Percentiles rank a stretch among this genome's conserved stretches.
Evolutionary conservation across 176 grass and related monocot genomes (phyloP).

Genomic region (Carex cristatella): DNA sequence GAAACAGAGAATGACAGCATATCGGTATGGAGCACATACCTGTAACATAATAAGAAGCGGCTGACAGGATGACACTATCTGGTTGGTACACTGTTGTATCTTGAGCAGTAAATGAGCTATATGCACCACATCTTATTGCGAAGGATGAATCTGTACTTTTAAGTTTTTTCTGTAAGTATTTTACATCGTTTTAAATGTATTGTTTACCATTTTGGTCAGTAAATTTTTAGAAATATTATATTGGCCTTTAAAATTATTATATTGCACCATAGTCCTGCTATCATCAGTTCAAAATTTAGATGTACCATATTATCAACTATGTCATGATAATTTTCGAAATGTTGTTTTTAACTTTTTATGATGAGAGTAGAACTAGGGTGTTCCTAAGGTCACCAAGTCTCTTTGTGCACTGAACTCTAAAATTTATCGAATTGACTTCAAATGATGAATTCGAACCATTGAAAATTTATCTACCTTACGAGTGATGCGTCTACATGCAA

Average conservation of each 20-base stretch:
- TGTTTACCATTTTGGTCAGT: not conserved
- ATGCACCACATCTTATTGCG: constrained; percentile 59
- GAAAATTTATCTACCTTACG: too few relatives aligned
- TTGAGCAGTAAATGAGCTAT: constrained; percentile 35
- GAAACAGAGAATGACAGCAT: not conserved
- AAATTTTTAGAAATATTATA: not conserved
- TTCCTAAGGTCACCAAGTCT: too few relatives aligned
- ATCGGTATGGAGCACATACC: not conserved
- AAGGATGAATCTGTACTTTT: constrained; percentile 51
- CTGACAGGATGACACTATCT: constrained; percentile 31
- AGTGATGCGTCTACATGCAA: too few relatives aligned
- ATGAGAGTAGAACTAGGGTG: too few relatives aligned
- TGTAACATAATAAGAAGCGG: constrained; percentile 55
- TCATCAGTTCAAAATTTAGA: not conserved
- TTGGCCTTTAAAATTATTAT: not conserved
- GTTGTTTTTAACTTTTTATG: not conserved
- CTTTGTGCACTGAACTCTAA: too few relatives aligned
- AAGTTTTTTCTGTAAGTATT: not conserved
- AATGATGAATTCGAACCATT: too few relatives aligned
- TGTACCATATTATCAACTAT: not conserved
- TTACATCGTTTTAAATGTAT: not conserved
- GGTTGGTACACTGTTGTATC: constrained; percentile 43
- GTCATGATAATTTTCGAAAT: not conserved
- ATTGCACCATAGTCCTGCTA: not conserved
- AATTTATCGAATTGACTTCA: too few relatives aligned